A percentile compares a stretch with the other conserved stretches of the same genome.
phyloP scores from a whole-genome alignment of 1,284 basidiomycete genomes.

The Cronartium quercuum region DNA sequence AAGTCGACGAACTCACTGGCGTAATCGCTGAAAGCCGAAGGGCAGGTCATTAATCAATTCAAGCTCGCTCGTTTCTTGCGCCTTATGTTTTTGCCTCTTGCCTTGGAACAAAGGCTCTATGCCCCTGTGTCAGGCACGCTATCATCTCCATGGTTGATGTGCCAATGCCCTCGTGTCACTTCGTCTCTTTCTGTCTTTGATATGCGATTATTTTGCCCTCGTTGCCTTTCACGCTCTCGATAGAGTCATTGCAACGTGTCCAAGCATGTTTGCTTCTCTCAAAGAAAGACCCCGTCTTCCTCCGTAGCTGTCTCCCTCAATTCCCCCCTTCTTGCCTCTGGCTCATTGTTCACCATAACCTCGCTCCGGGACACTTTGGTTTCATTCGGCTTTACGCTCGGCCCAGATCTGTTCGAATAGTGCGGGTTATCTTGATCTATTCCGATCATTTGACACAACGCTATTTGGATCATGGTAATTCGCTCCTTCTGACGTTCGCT shows the following conservation, averaged over 20 bases:
- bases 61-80: not conserved
- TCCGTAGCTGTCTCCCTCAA: too few species aligned
- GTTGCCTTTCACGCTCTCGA: too few species aligned
- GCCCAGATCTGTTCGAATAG: not conserved
- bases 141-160: not conserved
- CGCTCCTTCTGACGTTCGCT: not conserved
- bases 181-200: not conserved
- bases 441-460: not conserved
- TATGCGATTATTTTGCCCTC: too few species aligned
- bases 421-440: not conserved
- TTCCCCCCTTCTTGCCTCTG: not conserved
- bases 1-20: constrained; percentile 83
- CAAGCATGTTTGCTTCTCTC: too few species aligned
- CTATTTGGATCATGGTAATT: not conserved
- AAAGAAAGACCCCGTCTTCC: too few species aligned
- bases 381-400: too few species aligned
- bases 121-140: not conserved
- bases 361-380: too few species aligned
- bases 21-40: constrained; percentile 88
- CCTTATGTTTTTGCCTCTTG: not conserved
- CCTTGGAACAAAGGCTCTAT: not conserved
- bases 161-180: too few species aligned
- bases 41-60: constrained; percentile 40
- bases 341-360: not conserved
- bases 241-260: too few species aligned